Base-by-base conservation (phyloP, 2,329 filamentous ascomycete genomes). In the Aspergillus niger region DNA sequence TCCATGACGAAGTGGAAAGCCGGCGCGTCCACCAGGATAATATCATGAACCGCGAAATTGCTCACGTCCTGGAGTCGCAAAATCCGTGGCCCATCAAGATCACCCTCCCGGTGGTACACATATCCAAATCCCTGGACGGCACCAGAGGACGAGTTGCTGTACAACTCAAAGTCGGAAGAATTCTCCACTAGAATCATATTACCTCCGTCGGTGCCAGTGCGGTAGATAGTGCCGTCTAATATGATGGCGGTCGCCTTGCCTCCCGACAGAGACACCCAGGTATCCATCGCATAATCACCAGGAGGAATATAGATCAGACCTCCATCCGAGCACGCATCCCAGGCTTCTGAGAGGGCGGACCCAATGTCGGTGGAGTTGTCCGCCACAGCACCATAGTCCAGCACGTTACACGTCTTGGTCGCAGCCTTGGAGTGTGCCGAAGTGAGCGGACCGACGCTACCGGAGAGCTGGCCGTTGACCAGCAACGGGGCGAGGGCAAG, bases 141-240 rank as follows among this genome's bases (percentile, higher is more conserved):
- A 57, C 83, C 83, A 59, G 77, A 75, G 13, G 80, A 81, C 4
- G 77, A 84, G 44, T 78, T 80, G 44, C 81, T 83, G 70, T 83
- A 84, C 59, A 85, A 63, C 66, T 85, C 83, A 55, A 85, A 83
- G 65, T 85, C 82, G 56, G 72, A 76, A 8, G 77, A 75, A 61
- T 82, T 78, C 62, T 81, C 74, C 56, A 85, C 77, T 61, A 80
- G 76, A 63, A 85, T 79, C 83, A 85, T 85, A 63, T 85, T 84
- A 2, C 82, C 82, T 6, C 70, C 78, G 5, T 68, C 78, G 5
- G 76, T 80, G 6, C 82, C 81, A n/a, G 78, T 82, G 1, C 83
- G 79, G 66, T 81, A 81, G 60, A 86, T 82, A 28, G 76, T 77
- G 20, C 83, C 83, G 67, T 85, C 83, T 41, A 85, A 74, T 64